Evolutionary conservation across 352 stramenopile species (phyloP), one percentile per base, ranked within the genome.

Genomic region (Pythium phragmiticola): DNA sequence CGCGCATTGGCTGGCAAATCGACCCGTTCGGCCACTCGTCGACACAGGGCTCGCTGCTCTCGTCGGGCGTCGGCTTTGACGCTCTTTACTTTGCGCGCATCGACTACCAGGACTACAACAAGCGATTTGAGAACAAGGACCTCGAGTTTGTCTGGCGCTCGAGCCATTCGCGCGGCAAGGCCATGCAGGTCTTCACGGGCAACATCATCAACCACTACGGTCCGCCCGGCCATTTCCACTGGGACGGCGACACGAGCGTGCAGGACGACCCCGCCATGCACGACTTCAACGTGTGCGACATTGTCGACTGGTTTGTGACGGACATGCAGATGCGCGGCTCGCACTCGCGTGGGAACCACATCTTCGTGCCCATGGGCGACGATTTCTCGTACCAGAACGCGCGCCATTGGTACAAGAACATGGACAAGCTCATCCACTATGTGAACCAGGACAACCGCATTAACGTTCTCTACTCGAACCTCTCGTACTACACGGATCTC

Each of bases 21-120:
- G 97, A 99, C 80, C 97, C 97, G 19, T 99, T 99, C 66, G 97
- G 87, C 6, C 87, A 96, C 63, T 93, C 84, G 54, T 76, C 93
- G 2, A 98, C 95, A 16, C 94, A 99, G 63, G 93, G 88, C 6
- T 96, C 86, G 36, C 73, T 98, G 23, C 70, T 99, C 28, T 97
- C 89, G 0, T 75, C 82, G 7, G 86, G 90, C 30, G 82, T 98
- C 19, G 97, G 96, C 45, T 99, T 99, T 66, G 90, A 99, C 56
- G 94, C 94, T 14, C 72, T 99, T 1, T 99, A 98, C 73, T 98
- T 99, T 75, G 97, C 95, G 8, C 90, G 97, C 47, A 99, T 99
- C 43, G 96, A 99, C 80, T 98, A 99, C 73, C 88, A 99, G 65
- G 97, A 99, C 82, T 95, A 98, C 57, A 72, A 78, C 39, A 76